Evolutionary conservation across 1,284 basidiomycete genomes (phyloP), one percentile per base, ranked within the genome.

Genomic region (Chalciporus sp.): DNA sequence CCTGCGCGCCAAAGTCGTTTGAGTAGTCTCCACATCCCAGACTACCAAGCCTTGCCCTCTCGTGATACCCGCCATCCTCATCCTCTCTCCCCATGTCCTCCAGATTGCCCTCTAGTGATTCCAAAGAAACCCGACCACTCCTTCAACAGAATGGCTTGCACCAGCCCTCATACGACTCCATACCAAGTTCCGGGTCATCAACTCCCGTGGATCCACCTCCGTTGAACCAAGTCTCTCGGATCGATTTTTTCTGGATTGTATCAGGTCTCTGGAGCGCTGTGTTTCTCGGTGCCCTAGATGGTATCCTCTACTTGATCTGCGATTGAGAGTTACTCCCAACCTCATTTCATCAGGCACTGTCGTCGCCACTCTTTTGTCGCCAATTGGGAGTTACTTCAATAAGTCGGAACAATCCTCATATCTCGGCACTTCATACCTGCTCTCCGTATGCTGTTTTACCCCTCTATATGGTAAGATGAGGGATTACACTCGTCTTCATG

Each of bases 391-490:
- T 64, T 80, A 88, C 66, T 91, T 91, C 72, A 78, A 84, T 72
- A 81, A 91, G 74, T 81, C 88, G 60, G 81, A 89, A 73, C 84
- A 90, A 59, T 83, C 91, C 2, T 90, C 90, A 3, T 95, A 95
- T 74, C 86, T 95, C 52, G 93, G 92, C 27, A 93, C 92, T 10
- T 84, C 92, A 4, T 94, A 94, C 74, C 77, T 95, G 58, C 77
- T 95, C 45, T 92, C 90, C 40, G 86, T 95, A 45, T 95, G 90
- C 70, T 94, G 92, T 73, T 94, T 95, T 67, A 94, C 92, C 17
- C 92, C 92, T 53, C 76, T 95, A 61, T 95, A 94, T 76, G 92
- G 89, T 86, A 58, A 62, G 81, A 72, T 26, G 50, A 58, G 55
- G 56, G 52, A 61, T 60, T 48, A 57, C 47, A 11, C n/a, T 19